phyloP scores from a whole-genome alignment of 768 basidiomycete genomes.

The Agaricus sinodeliciosus region DNA sequence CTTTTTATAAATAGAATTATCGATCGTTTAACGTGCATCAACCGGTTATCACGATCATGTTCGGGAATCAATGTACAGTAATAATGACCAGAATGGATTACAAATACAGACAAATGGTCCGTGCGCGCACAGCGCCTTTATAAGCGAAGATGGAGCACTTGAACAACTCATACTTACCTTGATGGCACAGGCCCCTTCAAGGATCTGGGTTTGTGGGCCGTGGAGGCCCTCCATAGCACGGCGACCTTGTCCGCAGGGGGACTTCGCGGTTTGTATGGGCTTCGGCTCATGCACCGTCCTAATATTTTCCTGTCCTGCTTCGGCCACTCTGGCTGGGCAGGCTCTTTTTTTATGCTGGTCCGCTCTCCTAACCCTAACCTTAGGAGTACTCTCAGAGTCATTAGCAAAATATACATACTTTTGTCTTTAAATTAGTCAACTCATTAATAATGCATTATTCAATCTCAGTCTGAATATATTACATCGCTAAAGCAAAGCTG shows the following conservation, averaged over 20 bases:
- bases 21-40: too few species aligned
- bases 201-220: constrained; percentile 39
- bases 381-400: constrained; percentile 11
- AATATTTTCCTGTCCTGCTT: constrained; percentile 71
- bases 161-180: constrained; percentile 45
- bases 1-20: too few species aligned
- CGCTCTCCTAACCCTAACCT: constrained; percentile 38
- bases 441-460: not conserved
- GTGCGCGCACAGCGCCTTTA: constrained; percentile 19
- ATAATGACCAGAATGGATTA: too few species aligned
- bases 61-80: too few species aligned
- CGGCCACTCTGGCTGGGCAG: constrained; percentile 51
- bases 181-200: constrained; percentile 44
- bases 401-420: not conserved
- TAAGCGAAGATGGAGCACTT: constrained; percentile 8
- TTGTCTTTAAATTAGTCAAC: not conserved
- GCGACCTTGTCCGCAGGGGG: constrained; percentile 54
- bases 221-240: constrained; percentile 49
- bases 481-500: not conserved
- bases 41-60: too few species aligned
- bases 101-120: constrained; percentile 19
- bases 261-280: constrained; percentile 50
- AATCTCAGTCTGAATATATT: not conserved
- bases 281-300: constrained; percentile 67
- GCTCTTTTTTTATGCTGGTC: constrained; percentile 27